A percentile compares a stretch with the other conserved stretches of the same genome.
Conservation (phyloP, 1,284 basidiomycete genomes). For the Tylopilus sp. region DNA sequence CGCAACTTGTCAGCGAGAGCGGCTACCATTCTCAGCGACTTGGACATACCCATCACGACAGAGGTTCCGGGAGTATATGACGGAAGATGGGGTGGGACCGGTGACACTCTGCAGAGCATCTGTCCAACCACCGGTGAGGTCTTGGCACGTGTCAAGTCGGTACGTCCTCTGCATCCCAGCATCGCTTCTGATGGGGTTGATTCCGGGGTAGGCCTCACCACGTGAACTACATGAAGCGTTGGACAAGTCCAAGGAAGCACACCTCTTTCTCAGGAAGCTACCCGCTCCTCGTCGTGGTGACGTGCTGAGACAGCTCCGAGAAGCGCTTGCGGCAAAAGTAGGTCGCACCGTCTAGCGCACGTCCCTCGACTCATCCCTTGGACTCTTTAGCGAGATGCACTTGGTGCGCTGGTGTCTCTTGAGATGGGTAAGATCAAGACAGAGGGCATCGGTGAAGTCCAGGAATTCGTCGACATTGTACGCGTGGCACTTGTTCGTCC, state of each 20-base stretch:
- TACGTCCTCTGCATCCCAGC: slow-evolving; percentile 33
- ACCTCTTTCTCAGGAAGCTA: slow-evolving; percentile 66
- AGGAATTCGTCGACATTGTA: slow-evolving; percentile 93
- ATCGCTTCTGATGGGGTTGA: background rate
- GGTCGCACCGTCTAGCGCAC: slow-evolving; percentile 1
- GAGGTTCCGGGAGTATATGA: slow-evolving; percentile 74
- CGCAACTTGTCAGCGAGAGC: slow-evolving; percentile 62
- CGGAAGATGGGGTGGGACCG: slow-evolving; percentile 74
- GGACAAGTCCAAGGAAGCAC: slow-evolving; percentile 69
- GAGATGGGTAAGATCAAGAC: slow-evolving; percentile 97
- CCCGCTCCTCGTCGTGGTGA: slow-evolving; percentile 89
- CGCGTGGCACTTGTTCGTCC: slow-evolving; percentile 24
- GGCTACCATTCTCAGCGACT: slow-evolving; percentile 57
- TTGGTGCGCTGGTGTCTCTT: slow-evolving; percentile 81
- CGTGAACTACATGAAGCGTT: slow-evolving; percentile 67
- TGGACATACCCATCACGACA: slow-evolving; percentile 55
- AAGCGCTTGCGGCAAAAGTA: slow-evolving; percentile 79
- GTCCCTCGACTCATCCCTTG: background rate
- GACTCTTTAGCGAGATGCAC: slow-evolving; percentile 59
- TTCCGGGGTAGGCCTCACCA: slow-evolving; percentile 53
- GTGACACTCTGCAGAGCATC: slow-evolving; percentile 63
- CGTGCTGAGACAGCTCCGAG: slow-evolving; percentile 83
- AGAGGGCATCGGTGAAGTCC: slow-evolving; percentile 93
- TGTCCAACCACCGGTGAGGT: slow-evolving; percentile 80
- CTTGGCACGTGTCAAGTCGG: slow-evolving; percentile 65